Evolutionary conservation across 176 grass and related monocot genomes (phyloP).

Genomic region (Puya raimondii): DNA sequence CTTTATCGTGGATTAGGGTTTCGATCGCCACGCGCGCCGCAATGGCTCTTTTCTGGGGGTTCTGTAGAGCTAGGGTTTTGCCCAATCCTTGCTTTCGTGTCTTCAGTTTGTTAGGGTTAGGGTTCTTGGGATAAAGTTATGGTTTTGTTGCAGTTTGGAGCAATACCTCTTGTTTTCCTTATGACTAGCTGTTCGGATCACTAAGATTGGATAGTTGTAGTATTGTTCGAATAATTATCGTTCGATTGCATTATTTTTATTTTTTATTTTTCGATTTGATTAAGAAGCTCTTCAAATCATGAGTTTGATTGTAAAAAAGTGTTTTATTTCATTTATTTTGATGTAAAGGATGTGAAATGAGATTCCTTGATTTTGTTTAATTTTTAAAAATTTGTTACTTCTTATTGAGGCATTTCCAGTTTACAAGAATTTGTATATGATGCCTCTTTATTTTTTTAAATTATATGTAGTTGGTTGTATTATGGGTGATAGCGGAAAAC

Average conservation of each 20-base stretch:
- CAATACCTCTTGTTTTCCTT: too few relatives aligned
- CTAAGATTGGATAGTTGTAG: too few relatives aligned
- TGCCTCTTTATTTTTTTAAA: background rate
- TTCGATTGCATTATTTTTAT: too few relatives aligned
- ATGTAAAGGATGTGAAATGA: too few relatives aligned
- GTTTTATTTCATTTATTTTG: too few relatives aligned
- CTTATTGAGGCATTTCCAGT: background rate
- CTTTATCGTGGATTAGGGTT: background rate
- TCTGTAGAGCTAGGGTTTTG: constrained; percentile 3
- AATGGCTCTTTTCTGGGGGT: background rate
- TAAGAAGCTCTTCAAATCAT: too few relatives aligned
- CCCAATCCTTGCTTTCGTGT: background rate
- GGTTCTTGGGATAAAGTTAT: background rate
- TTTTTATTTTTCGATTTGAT: too few relatives aligned
- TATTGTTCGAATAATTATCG: too few relatives aligned
- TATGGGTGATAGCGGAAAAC: constrained; percentile 72
- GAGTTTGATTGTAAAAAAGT: too few relatives aligned
- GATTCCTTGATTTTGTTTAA: too few relatives aligned
- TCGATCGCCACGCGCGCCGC: background rate
- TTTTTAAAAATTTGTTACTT: background rate
- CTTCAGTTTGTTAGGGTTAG: background rate
- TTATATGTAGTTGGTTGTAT: constrained; percentile 22
- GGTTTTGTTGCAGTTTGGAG: background rate
- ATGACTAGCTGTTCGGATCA: too few relatives aligned
- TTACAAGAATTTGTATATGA: background rate